These are phyloP conservation scores for Prunus campanulata DNA, from an alignment of 306 rosid genomes.

Conservation along the genomic window DNA sequence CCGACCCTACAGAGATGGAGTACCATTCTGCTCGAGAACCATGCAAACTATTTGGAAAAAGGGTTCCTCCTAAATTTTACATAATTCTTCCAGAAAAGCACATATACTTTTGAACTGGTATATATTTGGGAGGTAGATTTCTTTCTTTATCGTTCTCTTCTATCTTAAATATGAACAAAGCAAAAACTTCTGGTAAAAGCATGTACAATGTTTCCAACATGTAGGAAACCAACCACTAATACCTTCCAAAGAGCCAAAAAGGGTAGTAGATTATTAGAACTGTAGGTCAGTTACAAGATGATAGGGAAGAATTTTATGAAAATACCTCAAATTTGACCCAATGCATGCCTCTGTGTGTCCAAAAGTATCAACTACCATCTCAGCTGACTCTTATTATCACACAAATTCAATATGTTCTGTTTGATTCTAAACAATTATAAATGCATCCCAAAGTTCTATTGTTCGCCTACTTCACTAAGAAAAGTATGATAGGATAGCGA, in stretches of 20 bases:
- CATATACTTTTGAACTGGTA: background rate
- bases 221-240: background rate
- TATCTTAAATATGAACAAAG: background rate
- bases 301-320: background rate
- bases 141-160: background rate
- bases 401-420: no score
- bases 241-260: background rate
- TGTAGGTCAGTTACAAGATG: background rate
- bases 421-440: background rate
- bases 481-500: background rate
- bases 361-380: background rate
- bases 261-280: background rate
- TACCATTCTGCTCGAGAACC: background rate
- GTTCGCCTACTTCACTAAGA: background rate
- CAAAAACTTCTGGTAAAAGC: background rate
- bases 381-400: no score
- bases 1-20: background rate
- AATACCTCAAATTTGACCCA: background rate
- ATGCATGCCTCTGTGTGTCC: background rate
- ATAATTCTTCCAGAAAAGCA: background rate
- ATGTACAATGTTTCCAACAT: background rate
- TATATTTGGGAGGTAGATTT: background rate
- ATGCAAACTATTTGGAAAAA: background rate
- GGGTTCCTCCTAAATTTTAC: background rate
- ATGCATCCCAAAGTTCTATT: background rate